Evolutionary conservation across 139 green algal genomes (phyloP), one percentile per base, ranked within the genome.

Genomic region (Deuterostichococcus epilithicus): DNA sequence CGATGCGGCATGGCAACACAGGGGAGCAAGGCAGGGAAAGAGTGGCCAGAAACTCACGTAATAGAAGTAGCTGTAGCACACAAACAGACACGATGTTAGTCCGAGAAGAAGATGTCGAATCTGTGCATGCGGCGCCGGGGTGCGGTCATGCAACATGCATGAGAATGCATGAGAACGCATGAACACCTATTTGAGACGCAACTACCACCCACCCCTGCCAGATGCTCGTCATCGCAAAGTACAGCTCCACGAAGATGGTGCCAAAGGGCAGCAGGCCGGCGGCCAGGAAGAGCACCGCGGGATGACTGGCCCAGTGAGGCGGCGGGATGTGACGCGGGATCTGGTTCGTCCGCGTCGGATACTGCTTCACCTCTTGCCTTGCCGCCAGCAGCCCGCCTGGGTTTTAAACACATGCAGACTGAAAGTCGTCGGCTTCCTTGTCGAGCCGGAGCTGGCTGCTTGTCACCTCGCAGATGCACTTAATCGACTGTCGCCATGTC

Each of bases 171-270:
- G 13, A 26, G 15, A 18, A 8, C 20, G 2, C 36, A 68, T 39
- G 5, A 37, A 28, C 38, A 68, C 23, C 32, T 73, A 45, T 5
- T 15, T n/a, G 3, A 13, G 35, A 60, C 44, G 5, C 33, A 25
- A 32, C 13, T 25, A 34, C 3, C 30, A 38, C 35, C 33, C 81
- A 45, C 47, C 86, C 83, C 85, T 89, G 90, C 94, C 93, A 97
- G 83, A 97, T 84, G 65, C 82, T 91, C 32, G 90, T 95, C 92
- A 98, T 97, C 72, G 94, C 92, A 80, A 98, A 98, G 89, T 97
- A 98, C 32, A 97, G 90, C 89, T 98, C 94, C 45, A 98, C 94
- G 86, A 97, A 97, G 78, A 98, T 89, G 66, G 94, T 97, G 78
- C 94, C 94, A 77, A 98, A 98, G 20, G 94, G 94, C 77, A 98